Evolutionary conservation across 306 rosid genomes (phyloP).

Genomic region (Albizia julibrissin): DNA sequence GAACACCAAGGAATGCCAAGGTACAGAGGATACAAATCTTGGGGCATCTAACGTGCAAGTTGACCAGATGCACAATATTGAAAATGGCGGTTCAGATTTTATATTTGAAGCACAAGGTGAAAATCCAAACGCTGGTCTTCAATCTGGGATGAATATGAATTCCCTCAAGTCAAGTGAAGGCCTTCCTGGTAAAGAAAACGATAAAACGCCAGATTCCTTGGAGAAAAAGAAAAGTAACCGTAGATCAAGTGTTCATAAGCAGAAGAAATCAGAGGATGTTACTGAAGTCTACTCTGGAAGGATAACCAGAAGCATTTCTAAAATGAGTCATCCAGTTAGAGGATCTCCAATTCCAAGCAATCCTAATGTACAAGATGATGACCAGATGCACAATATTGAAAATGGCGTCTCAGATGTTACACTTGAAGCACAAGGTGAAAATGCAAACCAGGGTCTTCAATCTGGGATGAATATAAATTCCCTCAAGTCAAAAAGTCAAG

Average conservation of each 20-base stretch:
- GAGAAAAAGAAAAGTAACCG: background rate
- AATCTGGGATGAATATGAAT: background rate
- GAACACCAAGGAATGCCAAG: slow-evolving; percentile 9
- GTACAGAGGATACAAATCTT: background rate
- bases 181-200: background rate
- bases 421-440: slow-evolving; percentile 14
- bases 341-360: slow-evolving; percentile 32
- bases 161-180: background rate
- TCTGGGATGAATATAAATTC: background rate
- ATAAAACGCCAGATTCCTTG: slow-evolving; percentile 15
- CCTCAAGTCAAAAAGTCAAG: background rate
- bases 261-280: slow-evolving; percentile 22
- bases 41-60: slow-evolving; percentile 1
- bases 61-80: slow-evolving; percentile 12
- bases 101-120: slow-evolving; percentile 1
- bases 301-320: slow-evolving; percentile 38
- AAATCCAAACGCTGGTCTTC: background rate
- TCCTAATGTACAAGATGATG: slow-evolving; percentile 13
- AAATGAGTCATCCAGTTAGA: slow-evolving; percentile 34
- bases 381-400: slow-evolving; percentile 1
- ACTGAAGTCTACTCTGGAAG: background rate
- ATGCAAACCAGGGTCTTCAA: background rate
- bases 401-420: slow-evolving; percentile 26
- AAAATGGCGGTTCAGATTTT: slow-evolving; percentile 26
- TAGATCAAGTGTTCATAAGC: background rate